Percentiles rank a stretch among this genome's conserved stretches.
These are phyloP conservation scores for Cordyceps fumosorosea DNA, from an alignment of 2,329 filamentous ascomycete genomes.

Conservation along the genomic window DNA sequence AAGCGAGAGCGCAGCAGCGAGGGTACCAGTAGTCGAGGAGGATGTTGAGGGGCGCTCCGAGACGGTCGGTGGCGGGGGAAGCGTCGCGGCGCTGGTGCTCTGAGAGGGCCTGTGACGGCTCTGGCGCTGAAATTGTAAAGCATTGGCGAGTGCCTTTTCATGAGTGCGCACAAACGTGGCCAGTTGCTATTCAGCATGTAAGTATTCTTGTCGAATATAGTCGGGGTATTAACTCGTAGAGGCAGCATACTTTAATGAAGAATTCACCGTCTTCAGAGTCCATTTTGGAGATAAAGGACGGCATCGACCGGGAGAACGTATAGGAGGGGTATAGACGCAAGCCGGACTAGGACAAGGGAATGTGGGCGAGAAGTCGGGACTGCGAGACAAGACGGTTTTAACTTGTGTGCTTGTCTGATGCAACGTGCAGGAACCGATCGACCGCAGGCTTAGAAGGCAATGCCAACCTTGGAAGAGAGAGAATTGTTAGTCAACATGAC, in stretches of 20 bases:
- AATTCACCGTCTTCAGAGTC: conserved; percentile 84
- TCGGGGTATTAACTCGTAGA: background rate
- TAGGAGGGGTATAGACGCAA: background rate
- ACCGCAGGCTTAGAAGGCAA: conserved; percentile 11
- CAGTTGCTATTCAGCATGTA: conserved; percentile 63
- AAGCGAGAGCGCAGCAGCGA: conserved; percentile 81
- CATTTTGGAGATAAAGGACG: conserved; percentile 51
- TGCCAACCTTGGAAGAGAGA: conserved; percentile 3
- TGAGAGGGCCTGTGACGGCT: conserved; percentile 64
- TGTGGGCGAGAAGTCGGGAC: background rate
- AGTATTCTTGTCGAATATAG: conserved; percentile 21
- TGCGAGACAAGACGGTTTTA: conserved; percentile 1
- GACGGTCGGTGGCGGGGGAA: conserved; percentile 49
- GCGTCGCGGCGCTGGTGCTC: conserved; percentile 52
- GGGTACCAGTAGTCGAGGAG: conserved; percentile 62
- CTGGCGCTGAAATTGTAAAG: conserved; percentile 71
- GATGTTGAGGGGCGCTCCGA: conserved; percentile 59
- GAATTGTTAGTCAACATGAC: background rate
- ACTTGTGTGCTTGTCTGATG: background rate
- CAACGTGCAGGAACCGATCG: conserved; percentile 9
- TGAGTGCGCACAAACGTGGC: conserved; percentile 94
- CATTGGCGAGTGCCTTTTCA: conserved; percentile 95
- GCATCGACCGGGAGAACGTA: conserved; percentile 23
- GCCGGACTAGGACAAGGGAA: background rate
- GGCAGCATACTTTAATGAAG: conserved; percentile 69